Evolutionary conservation across 2,329 filamentous ascomycete genomes (phyloP), one percentile per base, ranked within the genome.

Genomic region (Nannizziopsis barbatae): DNA sequence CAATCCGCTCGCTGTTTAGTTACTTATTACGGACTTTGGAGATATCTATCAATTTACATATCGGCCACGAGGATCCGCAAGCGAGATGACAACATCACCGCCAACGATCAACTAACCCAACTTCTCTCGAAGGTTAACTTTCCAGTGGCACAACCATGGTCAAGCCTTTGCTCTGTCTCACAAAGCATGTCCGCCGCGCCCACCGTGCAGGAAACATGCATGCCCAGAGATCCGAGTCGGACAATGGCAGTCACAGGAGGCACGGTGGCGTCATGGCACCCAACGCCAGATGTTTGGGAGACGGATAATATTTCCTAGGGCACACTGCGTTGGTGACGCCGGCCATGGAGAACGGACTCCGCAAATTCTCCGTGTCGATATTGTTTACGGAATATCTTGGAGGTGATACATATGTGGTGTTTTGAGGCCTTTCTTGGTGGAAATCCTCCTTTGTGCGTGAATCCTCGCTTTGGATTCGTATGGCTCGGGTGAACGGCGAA

Each of bases 101-200:
- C 15, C 30, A 27, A 27, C 32, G 33, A 38, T 31, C 12, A 12
- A 31, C 17, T 27, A 38, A 18, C n/a, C 12, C 9, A 15, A 17
- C 14, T 11, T 11, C 10, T 20, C 17, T 18, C 11, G 11, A 12
- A 18, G 37, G 17, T 9, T 17, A 45, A 20, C 7, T 42, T 15
- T 20, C 9, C 11, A 30, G 43, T 45, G 35, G 35, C 43, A 45
- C 43, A 38, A 38, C 20, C 20, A 37, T 37, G 43, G 43, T 38
- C 43, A 45, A 39, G 43, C 43, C 43, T 45, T 45, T 45, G 33
- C 43, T 9, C 20, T 33, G 33, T 45, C 43, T 45, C 33, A 45
- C 43, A 45, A 38, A 14, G 42, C 42, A 45, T 36, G 42, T 37
- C 5, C 27, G 11, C 32, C 8, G 12, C 30, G 7, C 30, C 42